Evolutionary conservation across 1,139 yeast genomes (phyloP).

Genomic region (Zygosaccharomyces pseudobailii): DNA sequence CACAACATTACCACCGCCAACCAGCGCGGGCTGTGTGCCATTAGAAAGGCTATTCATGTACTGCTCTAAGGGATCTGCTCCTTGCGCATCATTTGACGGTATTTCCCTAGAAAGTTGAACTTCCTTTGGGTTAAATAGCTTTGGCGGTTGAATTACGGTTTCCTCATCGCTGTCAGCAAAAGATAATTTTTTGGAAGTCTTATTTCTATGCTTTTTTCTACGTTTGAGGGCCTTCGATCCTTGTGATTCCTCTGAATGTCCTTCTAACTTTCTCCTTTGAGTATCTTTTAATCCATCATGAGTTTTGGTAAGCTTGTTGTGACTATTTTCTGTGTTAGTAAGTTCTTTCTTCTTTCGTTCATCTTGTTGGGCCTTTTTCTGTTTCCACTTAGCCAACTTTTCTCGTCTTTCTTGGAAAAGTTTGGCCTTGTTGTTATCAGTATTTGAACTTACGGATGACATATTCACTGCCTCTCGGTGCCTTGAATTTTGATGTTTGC

Average conservation of each 20-base stretch:
- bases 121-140: slow-evolving; percentile 18
- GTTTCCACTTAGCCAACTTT: slow-evolving; percentile 38
- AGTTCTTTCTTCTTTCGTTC: slow-evolving; percentile 14
- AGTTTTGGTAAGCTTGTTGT: slow-evolving; percentile 14
- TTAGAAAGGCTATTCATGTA: slow-evolving; percentile 23
- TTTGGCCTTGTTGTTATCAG: slow-evolving; percentile 24
- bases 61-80: slow-evolving; percentile 29
- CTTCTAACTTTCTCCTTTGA: slow-evolving; percentile 40
- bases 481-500: neutral
- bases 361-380: slow-evolving; percentile 32
- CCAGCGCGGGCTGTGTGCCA: neutral
- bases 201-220: slow-evolving; percentile 7
- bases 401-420: slow-evolving; percentile 34
- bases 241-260: slow-evolving; percentile 17
- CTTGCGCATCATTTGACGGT: neutral
- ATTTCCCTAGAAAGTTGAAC: neutral
- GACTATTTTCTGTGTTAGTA: slow-evolving; percentile 16
- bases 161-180: slow-evolving; percentile 32
- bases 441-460: slow-evolving; percentile 17
- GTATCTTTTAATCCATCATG: slow-evolving; percentile 39
- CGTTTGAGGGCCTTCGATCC: neutral
- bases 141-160: slow-evolving; percentile 3
- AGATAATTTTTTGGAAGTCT: slow-evolving; percentile 6
- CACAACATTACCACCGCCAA: slow-evolving; percentile 6
- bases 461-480: neutral